These are phyloP conservation scores for Dipteronia sinensis DNA, from an alignment of 345 rosid species.

Conservation along the genomic window DNA sequence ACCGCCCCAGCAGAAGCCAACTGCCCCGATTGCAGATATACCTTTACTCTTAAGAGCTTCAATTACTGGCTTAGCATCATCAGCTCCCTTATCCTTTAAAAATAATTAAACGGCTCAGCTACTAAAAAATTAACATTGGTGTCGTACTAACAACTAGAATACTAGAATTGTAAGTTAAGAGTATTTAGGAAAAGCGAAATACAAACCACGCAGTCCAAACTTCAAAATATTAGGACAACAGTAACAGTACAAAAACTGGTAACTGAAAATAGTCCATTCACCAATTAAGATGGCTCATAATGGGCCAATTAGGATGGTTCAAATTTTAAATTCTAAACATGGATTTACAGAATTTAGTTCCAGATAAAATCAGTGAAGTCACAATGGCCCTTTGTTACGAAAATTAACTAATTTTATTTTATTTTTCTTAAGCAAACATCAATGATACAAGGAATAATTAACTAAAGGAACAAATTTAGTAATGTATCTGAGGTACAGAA, in stretches of 20 bases:
- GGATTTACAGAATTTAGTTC: neutral
- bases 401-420: neutral
- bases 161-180: neutral
- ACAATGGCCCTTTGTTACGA: neutral
- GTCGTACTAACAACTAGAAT: neutral
- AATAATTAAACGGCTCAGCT: constrained; percentile 13
- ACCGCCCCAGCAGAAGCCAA: constrained; percentile 80
- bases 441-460: neutral
- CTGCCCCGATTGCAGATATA: constrained; percentile 55
- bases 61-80: constrained; percentile 65
- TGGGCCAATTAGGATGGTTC: neutral
- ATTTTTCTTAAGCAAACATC: neutral
- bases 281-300: neutral
- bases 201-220: neutral
- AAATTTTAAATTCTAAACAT: neutral
- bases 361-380: neutral
- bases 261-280: neutral
- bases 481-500: constrained; percentile 16
- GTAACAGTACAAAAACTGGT: neutral
- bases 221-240: neutral
- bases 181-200: neutral
- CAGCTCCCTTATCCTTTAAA: constrained; percentile 69
- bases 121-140: neutral
- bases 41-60: constrained; percentile 70
- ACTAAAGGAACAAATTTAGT: neutral